Evolutionary conservation across 306 rosid genomes (phyloP), one percentile per base, ranked within the genome.

Genomic region (Canavalia gladiata): DNA sequence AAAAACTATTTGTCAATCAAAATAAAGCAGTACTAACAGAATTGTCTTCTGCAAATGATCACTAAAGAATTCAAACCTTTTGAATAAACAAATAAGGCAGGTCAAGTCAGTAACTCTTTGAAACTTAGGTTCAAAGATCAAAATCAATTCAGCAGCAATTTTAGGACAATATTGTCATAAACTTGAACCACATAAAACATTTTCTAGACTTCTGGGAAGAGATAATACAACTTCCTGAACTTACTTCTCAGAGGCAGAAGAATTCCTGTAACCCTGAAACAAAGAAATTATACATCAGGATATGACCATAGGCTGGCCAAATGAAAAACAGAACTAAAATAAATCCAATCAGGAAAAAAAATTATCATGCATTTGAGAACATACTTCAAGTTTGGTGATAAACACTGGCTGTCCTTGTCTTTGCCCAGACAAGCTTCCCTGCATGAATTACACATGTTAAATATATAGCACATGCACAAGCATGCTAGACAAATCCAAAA

Each of bases 401-500:
- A 95, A 92, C 55, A 90, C 94, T 35, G 99, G 98, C 49, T 91
- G 97, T 65, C 99, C 98, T 90, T 93, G 94, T 85, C 99, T 92
- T 90, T 89, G 99, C 29, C 99, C 99, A 56, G 92, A 90, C 89
- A 95, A 87, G 87, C 89, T 89, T 84, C 99, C 99, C 99, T 95
- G 94, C 90, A 89, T 62, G 55, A 56, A 68, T 84, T 80, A 75
- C 80, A 69, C 75, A 55, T 75, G 50, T 70, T 55, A 52, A 87
- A 74, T 56, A 78, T 65, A 59, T 29, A 79, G 39, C 67, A 74
- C 72, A 85, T 55, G 74, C 80, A 81, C 74, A 85, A 83, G 52
- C 58, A 78, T 55, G 79, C 42, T 50, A 78, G 52, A 81, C 9
- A 54, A 46, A 60, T 51, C 33, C 54, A 83, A 68, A 13, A 33